Conservation (phyloP, 2,329 filamentous ascomycete genomes). For the Chaetomium sp. region DNA sequence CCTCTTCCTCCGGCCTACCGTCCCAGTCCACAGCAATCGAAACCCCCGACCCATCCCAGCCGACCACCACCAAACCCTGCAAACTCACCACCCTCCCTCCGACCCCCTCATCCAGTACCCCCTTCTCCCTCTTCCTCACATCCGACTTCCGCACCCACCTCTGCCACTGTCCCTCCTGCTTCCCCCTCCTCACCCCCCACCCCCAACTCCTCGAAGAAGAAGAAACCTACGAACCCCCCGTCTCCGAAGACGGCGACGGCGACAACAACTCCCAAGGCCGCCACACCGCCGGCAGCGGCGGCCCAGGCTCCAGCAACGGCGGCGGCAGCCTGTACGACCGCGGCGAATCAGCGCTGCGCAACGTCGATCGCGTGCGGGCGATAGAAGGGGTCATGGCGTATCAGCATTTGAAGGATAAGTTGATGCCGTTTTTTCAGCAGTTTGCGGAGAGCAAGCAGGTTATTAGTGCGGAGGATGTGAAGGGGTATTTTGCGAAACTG, state of each 20-base stretch:
- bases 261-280: constrained; percentile 32
- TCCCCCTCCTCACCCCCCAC: constrained; percentile 61
- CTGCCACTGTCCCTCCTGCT: constrained; percentile 79
- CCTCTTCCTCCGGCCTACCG: not conserved
- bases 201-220: constrained; percentile 88
- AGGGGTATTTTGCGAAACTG: constrained; percentile 89
- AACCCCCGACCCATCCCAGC: not conserved
- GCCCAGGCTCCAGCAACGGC: constrained; percentile 46
- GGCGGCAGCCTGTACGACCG: constrained; percentile 83
- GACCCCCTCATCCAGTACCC: constrained; percentile 41
- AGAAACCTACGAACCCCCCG: constrained; percentile 84
- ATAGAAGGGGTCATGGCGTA: constrained; percentile 98
- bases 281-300: constrained; percentile 46
- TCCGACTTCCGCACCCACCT: constrained; percentile 72
- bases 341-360: constrained; percentile 85
- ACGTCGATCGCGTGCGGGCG: constrained; percentile 84
- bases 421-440: constrained; percentile 90
- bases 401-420: constrained; percentile 88
- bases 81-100: constrained; percentile 55
- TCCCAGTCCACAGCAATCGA: not conserved
- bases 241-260: constrained; percentile 61
- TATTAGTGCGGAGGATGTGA: constrained; percentile 92
- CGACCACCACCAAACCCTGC: constrained; percentile 34
- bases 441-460: constrained; percentile 87
- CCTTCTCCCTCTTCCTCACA: constrained; percentile 76